Evolutionary conservation across 768 basidiomycete genomes (phyloP), one percentile per base, ranked within the genome.

Genomic region (Peribolospora baueri): DNA sequence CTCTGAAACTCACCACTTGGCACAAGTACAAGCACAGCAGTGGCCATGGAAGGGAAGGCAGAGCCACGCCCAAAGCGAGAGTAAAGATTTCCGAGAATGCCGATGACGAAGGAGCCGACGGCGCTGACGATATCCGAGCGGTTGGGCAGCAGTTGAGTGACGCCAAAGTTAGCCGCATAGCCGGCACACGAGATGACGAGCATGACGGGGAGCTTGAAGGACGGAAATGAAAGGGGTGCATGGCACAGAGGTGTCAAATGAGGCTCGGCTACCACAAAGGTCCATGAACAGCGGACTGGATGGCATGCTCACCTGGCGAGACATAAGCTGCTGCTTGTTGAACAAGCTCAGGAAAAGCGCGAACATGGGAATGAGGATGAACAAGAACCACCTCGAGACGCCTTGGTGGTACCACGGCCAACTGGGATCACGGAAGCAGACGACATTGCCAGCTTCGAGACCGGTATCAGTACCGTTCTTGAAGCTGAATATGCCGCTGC

Each of bases 311-410:
- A 25, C 25, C 6, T 51, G 10, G 10, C 37, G n/a, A n/a, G n/a
- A 39, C 59, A 61, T 53, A 48, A 70, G 60, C 1, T 68, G 70
- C 55, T 69, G 68, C 36, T 66, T 63, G 59, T 70, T 62, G 46
- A 46, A 52, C 45, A 62, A 58, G 7, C 65, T 65, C 7, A 70
- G 60, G 57, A 60, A 60, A 43, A 68, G 61, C 11, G 67, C 62
- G 63, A 67, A 70, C n/a, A 60, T 63, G 0, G 70, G 69, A 25
- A 66, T 67, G 50, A 67, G 64, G 42, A 69, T 60, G 65, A 71
- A 66, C 54, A 67, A 48, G 54, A 58, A 59, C 42, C 56, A 61
- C 37, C 54, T 50, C 40, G 51, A 52, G 14, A 61, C 50, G n/a
- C 51, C 49, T 47, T 58, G 58, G 8, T 57, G 54, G 58, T 59